Base-by-base conservation (phyloP, 2,329 filamentous ascomycete species). In the Coniochaeta sp. region DNA sequence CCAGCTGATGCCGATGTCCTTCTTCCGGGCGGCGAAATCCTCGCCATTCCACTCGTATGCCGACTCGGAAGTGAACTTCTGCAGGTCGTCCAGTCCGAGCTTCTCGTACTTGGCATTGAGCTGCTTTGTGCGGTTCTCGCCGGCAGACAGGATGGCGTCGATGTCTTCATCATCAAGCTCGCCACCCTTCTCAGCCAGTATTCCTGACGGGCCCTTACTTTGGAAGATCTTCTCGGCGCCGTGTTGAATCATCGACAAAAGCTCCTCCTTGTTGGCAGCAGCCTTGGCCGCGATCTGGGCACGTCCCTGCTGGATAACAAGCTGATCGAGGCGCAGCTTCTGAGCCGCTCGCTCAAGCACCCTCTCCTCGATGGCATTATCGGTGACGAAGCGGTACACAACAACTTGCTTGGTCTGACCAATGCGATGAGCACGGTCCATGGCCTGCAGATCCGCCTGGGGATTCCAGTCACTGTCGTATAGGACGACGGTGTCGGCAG, bases 381-480 rank as follows among this genome's bases (percentile, higher is more conserved):
- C 95, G 0, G 96, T 99, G 26, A 99, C 90, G 68, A 99, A 97
- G 62, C 95, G 86, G 78, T 96, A 99, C 3, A 99, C 95, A 50
- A 93, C 84, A 12, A 99, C 95, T 72, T 99, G 95, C 77, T 99
- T 99, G 5, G 91, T 99, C 77, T 99, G 95, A 42, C 95, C 95
- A 67, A 99, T 99, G 77, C 95, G 91, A 77, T 99, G 95, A 58
- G 95, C 95, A 71, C 95, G 90, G 70, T 99, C 95, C 95, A 99
- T 99, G 60, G 95, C 95, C 74, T 99, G 95, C 62, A 99, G 77
- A 85, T 99, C 95, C 19, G 95, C 95, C 75, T 99, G 95, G 10
- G 95, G 95, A 70, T 97, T 98, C 95, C 95, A 99, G 72, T 99
- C 95, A 68, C 93, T 97, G 73, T 99, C 95, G 70, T 95, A 99